A percentile compares a stretch with the other conserved stretches of the same genome.
phyloP scores from a whole-genome alignment of 257 asterid species.

The Forsythia suspensa region DNA sequence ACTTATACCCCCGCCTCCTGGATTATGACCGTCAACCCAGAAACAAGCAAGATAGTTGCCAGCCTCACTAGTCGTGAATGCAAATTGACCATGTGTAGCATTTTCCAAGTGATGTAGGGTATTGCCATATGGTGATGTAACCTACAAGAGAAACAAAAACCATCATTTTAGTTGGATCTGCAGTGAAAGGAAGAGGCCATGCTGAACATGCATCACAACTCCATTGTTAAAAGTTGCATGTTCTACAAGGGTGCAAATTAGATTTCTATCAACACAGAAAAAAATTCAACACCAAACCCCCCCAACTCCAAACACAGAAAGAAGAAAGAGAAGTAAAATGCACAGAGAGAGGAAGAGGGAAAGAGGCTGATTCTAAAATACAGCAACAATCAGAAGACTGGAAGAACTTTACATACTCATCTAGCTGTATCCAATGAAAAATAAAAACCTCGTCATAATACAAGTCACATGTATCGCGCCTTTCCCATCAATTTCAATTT shows the following conservation, averaged over 20 bases:
- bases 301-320: not conserved
- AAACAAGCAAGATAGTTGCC: slow-evolving; percentile 88
- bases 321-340: not conserved
- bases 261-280: not conserved
- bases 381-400: not conserved
- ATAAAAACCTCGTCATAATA: not conserved
- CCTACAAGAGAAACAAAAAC: slow-evolving; percentile 38
- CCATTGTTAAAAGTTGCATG: not conserved
- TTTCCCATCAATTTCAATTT: not conserved
- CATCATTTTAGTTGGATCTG: slow-evolving; percentile 10
- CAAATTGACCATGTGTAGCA: slow-evolving; percentile 81
- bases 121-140: slow-evolving; percentile 83
- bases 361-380: not conserved
- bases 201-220: not conserved
- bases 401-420: not conserved
- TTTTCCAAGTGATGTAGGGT: slow-evolving; percentile 64
- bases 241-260: not conserved
- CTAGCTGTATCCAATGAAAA: not conserved
- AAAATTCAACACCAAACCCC: not conserved
- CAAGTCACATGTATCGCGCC: not conserved
- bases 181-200: slow-evolving; percentile 1
- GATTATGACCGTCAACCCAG: slow-evolving; percentile 54
- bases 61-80: slow-evolving; percentile 74
- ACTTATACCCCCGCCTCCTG: slow-evolving; percentile 55
- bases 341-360: not conserved